Percentiles rank a stretch among this genome's conserved stretches.
Evolutionary conservation across 352 stramenopile genomes (phyloP).

Genomic region (Phytophthora kernoviae): DNA sequence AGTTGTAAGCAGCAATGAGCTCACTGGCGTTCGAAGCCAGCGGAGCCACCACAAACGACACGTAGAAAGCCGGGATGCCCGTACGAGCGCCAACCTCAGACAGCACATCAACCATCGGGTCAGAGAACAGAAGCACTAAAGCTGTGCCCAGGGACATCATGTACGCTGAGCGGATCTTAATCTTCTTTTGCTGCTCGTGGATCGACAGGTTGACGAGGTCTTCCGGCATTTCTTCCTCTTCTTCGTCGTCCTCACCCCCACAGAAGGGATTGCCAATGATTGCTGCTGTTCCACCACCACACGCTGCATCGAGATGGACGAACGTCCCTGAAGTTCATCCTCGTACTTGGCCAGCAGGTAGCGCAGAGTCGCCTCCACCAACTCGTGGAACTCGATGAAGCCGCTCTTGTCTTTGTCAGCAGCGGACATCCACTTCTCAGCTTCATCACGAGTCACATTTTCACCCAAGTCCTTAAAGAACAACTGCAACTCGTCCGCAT

Average conservation of each 20-base stretch:
- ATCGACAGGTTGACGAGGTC: conserved; percentile 93
- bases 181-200: conserved; percentile 95
- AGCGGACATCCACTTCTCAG: conserved; percentile 82
- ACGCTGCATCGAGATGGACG: conserved; percentile 60
- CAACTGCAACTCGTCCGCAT: conserved; percentile 89
- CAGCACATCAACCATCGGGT: conserved; percentile 99
- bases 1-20: conserved; percentile 97
- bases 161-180: conserved; percentile 94
- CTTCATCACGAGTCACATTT: conserved; percentile 73
- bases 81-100: conserved; percentile 92
- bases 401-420: conserved; percentile 93
- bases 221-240: conserved; percentile 95
- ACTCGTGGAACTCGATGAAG: conserved; percentile 95
- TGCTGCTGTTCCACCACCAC: conserved; percentile 55
- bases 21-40: conserved; percentile 99
- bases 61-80: conserved; percentile 96
- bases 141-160: conserved; percentile 95
- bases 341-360: conserved; percentile 87
- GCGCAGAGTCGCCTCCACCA: conserved; percentile 89
- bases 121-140: conserved; percentile 95
- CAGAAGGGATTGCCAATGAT: conserved; percentile 41
- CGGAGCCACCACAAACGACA: conserved; percentile 97
- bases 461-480: conserved; percentile 97
- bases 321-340: conserved; percentile 49
- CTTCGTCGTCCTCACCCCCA: conserved; percentile 86